Evolutionary conservation across 768 basidiomycete genomes (phyloP), one percentile per base, ranked within the genome.

Genomic region (Serendipita indica): DNA sequence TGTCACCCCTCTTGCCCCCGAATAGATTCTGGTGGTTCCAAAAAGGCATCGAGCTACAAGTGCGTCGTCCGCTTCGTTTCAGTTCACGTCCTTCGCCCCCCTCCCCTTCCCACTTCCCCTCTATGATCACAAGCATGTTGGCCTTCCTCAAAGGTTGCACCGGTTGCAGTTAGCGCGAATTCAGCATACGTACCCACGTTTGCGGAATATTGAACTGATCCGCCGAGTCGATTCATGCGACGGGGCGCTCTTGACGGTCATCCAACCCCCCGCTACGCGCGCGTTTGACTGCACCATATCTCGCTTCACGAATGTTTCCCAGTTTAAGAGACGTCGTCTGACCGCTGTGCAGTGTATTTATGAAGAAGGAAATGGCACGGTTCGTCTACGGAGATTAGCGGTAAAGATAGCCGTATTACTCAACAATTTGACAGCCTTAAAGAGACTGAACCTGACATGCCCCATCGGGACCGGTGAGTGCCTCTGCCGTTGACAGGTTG

Each of bases 391-490:
- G n/a, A n/a, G n/a, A n/a, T n/a, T n/a, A n/a, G 49, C 4, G 49
- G 49, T 54, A 27, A 0, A 18, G 4, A 20, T 7, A n/a, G 18
- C 27, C 27, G 7, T 43, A 7, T 6, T 7, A 18, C 35, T 37
- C 35, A 10, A 37, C 18, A 37, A 22, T 27, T 18, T 25, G 10
- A 28, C 16, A 54, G 22, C 49, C 25, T 4, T 27, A 88, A 85
- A 74, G 82, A 84, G 64, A 73, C 79, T 16, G 77, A 87, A 63
- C 86, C 86, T 32, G 77, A 82, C 58, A 77, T 86, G 65, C 65
- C 75, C 32, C 86, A 88, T 71, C 80, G 80, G 67, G 84, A 86
- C 61, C 76, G 86, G 86, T 88, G 67, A 63, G 75, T 62, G 39
- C 34, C 20, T 43, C 7, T 2, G 27, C 41, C 1, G 46, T 28